A percentile compares a stretch with the other conserved stretches of the same genome.
Conservation (phyloP, 148 eudicot genomes). For the Cornus florida region DNA sequence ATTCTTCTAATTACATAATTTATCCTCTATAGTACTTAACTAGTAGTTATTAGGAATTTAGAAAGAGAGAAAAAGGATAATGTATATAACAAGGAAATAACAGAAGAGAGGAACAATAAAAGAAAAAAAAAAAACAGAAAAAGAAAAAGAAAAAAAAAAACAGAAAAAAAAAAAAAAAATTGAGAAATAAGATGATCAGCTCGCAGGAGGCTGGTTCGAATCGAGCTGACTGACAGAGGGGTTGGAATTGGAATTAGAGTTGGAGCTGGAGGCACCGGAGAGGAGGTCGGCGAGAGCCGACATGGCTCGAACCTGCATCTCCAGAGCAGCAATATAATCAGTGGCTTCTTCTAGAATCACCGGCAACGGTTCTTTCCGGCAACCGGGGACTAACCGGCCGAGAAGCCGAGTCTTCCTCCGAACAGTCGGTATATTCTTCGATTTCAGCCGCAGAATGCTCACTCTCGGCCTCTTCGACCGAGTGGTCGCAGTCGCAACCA, state of each 20-base stretch:
- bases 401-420: constrained; percentile 60
- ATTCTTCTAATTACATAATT: too few species aligned
- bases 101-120: background rate
- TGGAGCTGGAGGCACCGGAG: constrained; percentile 25
- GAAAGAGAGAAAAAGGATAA: background rate
- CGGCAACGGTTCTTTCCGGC: constrained; percentile 68
- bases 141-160: background rate
- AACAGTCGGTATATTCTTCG: constrained; percentile 55
- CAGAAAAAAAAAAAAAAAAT: background rate
- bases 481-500: constrained; percentile 19
- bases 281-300: constrained; percentile 48
- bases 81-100: constrained; percentile 2
- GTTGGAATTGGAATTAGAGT: background rate
- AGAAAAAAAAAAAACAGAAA: background rate
- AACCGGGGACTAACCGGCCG: constrained; percentile 78
- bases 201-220: constrained; percentile 18
- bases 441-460: constrained; percentile 40
- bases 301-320: constrained; percentile 91
- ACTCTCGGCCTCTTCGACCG: constrained; percentile 36
- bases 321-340: constrained; percentile 81
- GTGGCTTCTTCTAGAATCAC: constrained; percentile 79
- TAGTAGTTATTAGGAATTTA: too few species aligned
- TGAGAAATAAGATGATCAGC: background rate
- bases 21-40: too few species aligned
- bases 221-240: constrained; percentile 13